Percentiles rank a stretch among this genome's conserved stretches.
These are phyloP conservation scores for Moesziomyces parantarcticus DNA, from an alignment of 1,284 basidiomycete species.

Conservation along the genomic window DNA sequence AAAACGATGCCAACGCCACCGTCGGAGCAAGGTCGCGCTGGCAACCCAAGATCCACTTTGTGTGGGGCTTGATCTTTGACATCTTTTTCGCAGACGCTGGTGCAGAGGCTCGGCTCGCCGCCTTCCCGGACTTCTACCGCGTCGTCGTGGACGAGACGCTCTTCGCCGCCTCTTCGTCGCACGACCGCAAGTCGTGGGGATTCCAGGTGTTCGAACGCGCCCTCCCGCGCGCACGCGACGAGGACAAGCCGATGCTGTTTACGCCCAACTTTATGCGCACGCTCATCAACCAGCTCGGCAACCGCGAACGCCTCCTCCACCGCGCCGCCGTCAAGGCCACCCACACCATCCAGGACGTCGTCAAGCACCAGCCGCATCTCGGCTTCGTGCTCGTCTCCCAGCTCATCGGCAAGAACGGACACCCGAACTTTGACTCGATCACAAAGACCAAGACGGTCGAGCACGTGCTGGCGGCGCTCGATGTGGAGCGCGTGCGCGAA, in stretches of 20 bases:
- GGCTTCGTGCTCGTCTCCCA: constrained; percentile 88
- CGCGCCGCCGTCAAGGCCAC: constrained; percentile 75
- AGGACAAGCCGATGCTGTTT: constrained; percentile 85
- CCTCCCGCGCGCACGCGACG: constrained; percentile 76
- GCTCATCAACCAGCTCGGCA: constrained; percentile 94
- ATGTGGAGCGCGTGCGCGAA: constrained; percentile 78
- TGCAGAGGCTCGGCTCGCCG: constrained; percentile 71
- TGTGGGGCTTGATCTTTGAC: constrained; percentile 87
- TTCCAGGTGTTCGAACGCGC: constrained; percentile 90
- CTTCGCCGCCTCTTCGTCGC: constrained; percentile 83
- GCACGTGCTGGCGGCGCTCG: constrained; percentile 81
- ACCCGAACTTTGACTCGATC: constrained; percentile 87
- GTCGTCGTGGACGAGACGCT: constrained; percentile 91
- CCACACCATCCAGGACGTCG: constrained; percentile 79
- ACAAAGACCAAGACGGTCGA: constrained; percentile 95
- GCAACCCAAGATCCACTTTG: constrained; percentile 92
- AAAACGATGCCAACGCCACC: constrained; percentile 72
- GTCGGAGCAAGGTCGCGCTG: constrained; percentile 70
- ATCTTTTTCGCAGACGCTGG: constrained; percentile 74
- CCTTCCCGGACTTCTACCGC: constrained; percentile 89
- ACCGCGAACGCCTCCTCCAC: constrained; percentile 86
- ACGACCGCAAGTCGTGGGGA: constrained; percentile 93
- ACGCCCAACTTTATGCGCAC: constrained; percentile 95
- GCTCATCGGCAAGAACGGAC: constrained; percentile 85
- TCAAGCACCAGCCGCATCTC: constrained; percentile 79